phyloP scores from a whole-genome alignment of 805 yeast genomes.

The Saitoella complicata region DNA sequence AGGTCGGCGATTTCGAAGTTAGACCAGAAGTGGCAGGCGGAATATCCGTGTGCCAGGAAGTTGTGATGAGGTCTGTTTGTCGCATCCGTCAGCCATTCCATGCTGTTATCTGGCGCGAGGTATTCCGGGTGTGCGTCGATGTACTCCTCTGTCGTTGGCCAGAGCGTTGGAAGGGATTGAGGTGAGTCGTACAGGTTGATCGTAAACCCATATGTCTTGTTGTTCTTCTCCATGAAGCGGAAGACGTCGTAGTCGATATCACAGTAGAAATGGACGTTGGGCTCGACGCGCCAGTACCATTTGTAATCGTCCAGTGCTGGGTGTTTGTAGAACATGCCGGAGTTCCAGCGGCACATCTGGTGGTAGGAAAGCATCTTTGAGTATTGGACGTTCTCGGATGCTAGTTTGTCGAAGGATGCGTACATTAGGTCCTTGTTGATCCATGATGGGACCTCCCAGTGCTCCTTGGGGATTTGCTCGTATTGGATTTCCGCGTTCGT shows the following conservation, averaged over 20 bases:
- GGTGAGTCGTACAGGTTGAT: conserved; percentile 56
- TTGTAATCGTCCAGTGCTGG: conserved; percentile 34
- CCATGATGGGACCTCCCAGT: conserved; percentile 57
- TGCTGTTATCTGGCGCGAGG: conserved; percentile 42
- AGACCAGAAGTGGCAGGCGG: conserved; percentile 81
- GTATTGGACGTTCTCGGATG: conserved; percentile 33
- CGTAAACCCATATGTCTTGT: conserved; percentile 52
- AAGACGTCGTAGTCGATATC: conserved; percentile 67
- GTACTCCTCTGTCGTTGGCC: conserved; percentile 55
- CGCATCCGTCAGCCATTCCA: conserved; percentile 47
- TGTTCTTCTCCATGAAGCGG: conserved; percentile 62
- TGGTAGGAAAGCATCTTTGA: conserved; percentile 49
- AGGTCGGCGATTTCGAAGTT: conserved; percentile 74
- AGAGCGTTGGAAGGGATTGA: conserved; percentile 41
- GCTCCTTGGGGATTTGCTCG: conserved; percentile 43
- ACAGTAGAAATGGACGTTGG: conserved; percentile 61
- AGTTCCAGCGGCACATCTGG: conserved; percentile 67
- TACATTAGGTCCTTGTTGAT: conserved; percentile 28
- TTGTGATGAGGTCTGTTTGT: conserved; percentile 34
- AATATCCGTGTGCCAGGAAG: conserved; percentile 37
- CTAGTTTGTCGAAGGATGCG: conserved; percentile 12
- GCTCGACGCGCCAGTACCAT: conserved; percentile 93
- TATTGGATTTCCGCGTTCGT: conserved; percentile 32
- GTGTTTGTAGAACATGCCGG: conserved; percentile 57
- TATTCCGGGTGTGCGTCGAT: conserved; percentile 40